Conservation (phyloP, 140 eudicot species). For the Ambrosia hybrid region DNA sequence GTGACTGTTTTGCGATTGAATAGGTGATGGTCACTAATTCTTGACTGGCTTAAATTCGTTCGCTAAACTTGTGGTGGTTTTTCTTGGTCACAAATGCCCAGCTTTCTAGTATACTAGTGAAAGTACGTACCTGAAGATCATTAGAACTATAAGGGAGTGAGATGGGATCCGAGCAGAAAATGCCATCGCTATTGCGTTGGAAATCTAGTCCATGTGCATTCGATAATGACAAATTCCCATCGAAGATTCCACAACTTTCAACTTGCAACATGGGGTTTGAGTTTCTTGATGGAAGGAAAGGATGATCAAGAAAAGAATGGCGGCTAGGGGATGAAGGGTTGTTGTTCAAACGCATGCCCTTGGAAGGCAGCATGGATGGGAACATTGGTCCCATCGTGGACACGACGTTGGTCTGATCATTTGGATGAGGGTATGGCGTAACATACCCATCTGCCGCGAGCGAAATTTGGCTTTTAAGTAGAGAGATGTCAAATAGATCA, state of each 20-base stretch:
- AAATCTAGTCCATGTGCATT: slow-evolving; percentile 54
- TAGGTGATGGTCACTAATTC: too few species aligned
- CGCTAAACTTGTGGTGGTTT: too few species aligned
- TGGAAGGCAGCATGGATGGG: slow-evolving; percentile 50
- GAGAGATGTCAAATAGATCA: slow-evolving; percentile 47
- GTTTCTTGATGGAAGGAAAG: slow-evolving; percentile 38
- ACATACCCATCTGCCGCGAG: slow-evolving; percentile 23
- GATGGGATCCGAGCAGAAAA: slow-evolving; percentile 45
- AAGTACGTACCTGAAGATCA: slow-evolving; percentile 71
- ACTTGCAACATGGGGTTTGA: slow-evolving; percentile 43
- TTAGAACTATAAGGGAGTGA: slow-evolving; percentile 41
- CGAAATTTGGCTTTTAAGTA: slow-evolving; percentile 41
- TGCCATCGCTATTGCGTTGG: slow-evolving; percentile 60
- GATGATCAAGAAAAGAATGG: slow-evolving; percentile 46
- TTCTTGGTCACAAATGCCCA: too few species aligned
- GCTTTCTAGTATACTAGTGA: too few species aligned
- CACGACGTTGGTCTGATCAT: slow-evolving; percentile 38
- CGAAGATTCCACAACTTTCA: slow-evolving; percentile 46
- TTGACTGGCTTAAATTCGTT: too few species aligned
- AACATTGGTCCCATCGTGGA: slow-evolving; percentile 48
- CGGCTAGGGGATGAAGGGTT: slow-evolving; percentile 46
- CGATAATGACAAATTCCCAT: slow-evolving; percentile 41
- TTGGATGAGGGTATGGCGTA: slow-evolving; percentile 28
- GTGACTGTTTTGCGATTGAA: too few species aligned
- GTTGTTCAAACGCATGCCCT: slow-evolving; percentile 46